Evolutionary conservation across 1,139 yeast species (phyloP).

Genomic region (Geotrichum bryndzae): DNA sequence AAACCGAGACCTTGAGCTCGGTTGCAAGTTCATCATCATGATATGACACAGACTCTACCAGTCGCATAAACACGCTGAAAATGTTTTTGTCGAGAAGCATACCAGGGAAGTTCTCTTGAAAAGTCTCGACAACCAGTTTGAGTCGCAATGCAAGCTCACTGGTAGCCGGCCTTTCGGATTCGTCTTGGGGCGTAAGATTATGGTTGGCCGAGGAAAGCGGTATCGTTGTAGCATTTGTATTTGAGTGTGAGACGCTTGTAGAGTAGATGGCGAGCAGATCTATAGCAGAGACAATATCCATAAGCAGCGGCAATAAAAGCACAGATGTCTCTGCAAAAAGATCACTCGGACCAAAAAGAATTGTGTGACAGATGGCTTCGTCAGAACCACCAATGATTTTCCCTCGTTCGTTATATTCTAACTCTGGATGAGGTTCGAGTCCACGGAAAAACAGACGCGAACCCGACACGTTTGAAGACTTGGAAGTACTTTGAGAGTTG

Average conservation of each 20-base stretch:
- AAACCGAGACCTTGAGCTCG: conserved; percentile 40
- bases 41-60: conserved; percentile 42
- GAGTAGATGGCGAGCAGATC: conserved; percentile 45
- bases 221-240: not conserved
- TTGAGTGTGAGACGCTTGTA: conserved; percentile 17
- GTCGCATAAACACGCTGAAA: conserved; percentile 39
- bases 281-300: conserved; percentile 51
- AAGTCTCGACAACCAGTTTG: conserved; percentile 40
- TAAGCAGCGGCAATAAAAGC: conserved; percentile 58
- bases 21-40: conserved; percentile 44
- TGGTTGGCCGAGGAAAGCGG: conserved; percentile 4
- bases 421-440: conserved; percentile 59
- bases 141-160: conserved; percentile 22
- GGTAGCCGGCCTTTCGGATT: not conserved
- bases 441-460: conserved; percentile 18
- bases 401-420: conserved; percentile 42
- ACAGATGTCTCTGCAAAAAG: conserved; percentile 44
- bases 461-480: not conserved
- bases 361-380: conserved; percentile 70
- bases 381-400: conserved; percentile 47
- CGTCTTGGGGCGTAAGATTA: conserved; percentile 1
- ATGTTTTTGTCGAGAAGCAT: conserved; percentile 47
- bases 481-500: not conserved
- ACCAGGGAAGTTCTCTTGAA: conserved; percentile 47
- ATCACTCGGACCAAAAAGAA: conserved; percentile 48